phyloP scores from a whole-genome alignment of 2,329 filamentous ascomycete species.

The Zymoseptoria crescenta region DNA sequence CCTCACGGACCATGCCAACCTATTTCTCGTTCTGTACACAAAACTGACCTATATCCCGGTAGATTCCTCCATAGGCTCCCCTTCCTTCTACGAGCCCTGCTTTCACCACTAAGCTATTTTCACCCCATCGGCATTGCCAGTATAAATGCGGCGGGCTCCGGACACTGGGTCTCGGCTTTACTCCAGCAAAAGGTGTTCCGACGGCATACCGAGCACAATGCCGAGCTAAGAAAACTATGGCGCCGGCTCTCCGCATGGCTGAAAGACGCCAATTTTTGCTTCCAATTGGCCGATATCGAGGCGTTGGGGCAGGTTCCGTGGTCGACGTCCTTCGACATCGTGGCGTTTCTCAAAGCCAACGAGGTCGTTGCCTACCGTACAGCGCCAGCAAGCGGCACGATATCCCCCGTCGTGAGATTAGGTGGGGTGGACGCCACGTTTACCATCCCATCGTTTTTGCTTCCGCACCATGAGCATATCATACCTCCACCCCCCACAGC shows the following conservation, averaged over 20 bases:
- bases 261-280: conserved; percentile 46
- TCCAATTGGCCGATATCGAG: conserved; percentile 40
- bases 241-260: conserved; percentile 43
- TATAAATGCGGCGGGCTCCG: conserved; percentile 44
- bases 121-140: conserved; percentile 46
- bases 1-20: no score
- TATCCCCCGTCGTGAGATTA: conserved; percentile 44
- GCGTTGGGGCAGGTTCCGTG: conserved; percentile 43
- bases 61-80: conserved; percentile 44
- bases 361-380: conserved; percentile 46
- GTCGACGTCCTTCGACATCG: conserved; percentile 42
- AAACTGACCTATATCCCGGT: conserved; percentile 14
- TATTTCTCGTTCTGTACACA: no score
- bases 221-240: conserved; percentile 41
- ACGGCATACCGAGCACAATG: conserved; percentile 37
- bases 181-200: conserved; percentile 45
- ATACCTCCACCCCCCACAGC: conserved; percentile 37
- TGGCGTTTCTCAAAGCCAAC: conserved; percentile 37
- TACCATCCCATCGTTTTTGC: conserved; percentile 41
- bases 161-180: conserved; percentile 42
- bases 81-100: conserved; percentile 41
- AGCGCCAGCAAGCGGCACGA: conserved; percentile 34
- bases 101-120: conserved; percentile 45
- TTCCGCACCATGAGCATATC: conserved; percentile 50
- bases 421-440: conserved; percentile 46